Percentiles rank a stretch among this genome's conserved stretches.
Conservation (phyloP, 1,139 yeast genomes). For the Debaryomyces robertsiae region DNA sequence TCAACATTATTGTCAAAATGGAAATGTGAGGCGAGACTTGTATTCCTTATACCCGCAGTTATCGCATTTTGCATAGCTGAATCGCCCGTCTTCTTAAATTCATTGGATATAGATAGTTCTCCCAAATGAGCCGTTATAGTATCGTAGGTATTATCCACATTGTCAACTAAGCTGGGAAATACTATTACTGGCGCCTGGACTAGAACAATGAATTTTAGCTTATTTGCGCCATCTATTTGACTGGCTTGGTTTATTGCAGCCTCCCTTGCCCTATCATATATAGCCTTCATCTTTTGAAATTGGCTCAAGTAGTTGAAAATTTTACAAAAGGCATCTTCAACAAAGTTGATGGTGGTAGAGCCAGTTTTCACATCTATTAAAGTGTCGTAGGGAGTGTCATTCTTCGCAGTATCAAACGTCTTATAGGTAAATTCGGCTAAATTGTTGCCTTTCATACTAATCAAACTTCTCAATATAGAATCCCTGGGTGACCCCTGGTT, state of each 20-base stretch:
- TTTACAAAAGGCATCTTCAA: constrained; percentile 76
- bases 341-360: constrained; percentile 70
- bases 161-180: constrained; percentile 63
- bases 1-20: constrained; percentile 43
- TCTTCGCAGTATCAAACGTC: constrained; percentile 65
- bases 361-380: constrained; percentile 70
- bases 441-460: constrained; percentile 81
- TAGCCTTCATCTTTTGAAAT: constrained; percentile 81
- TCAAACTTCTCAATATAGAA: constrained; percentile 63
- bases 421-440: constrained; percentile 84
- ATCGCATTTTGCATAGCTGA: constrained; percentile 47
- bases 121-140: constrained; percentile 76
- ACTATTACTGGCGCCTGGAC: constrained; percentile 81
- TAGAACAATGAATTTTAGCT: constrained; percentile 69
- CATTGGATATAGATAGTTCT: constrained; percentile 73
- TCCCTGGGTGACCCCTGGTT: constrained; percentile 63
- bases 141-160: constrained; percentile 50
- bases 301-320: constrained; percentile 69
- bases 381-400: constrained; percentile 55
- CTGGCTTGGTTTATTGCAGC: constrained; percentile 73
- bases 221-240: constrained; percentile 62
- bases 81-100: constrained; percentile 37
- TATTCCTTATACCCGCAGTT: constrained; percentile 70
- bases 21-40: constrained; percentile 64
- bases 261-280: constrained; percentile 85